These are phyloP conservation scores for Echeveria elegans DNA, from an alignment of 164 flowering plant genomes.

Conservation along the genomic window DNA sequence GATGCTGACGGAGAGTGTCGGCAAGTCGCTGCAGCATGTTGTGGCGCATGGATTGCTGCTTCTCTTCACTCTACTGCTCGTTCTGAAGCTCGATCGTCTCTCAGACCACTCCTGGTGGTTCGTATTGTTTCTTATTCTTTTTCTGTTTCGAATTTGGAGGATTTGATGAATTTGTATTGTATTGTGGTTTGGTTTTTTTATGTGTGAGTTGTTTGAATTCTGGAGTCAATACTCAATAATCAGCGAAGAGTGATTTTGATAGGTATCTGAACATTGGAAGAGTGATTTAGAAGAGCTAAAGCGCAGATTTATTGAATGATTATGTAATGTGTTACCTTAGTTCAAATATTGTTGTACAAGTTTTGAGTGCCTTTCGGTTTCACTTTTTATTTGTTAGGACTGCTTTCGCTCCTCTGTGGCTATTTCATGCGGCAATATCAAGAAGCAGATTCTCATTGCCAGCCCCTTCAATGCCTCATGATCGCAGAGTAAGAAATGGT, in stretches of 20 bases:
- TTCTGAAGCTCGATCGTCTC: slow-evolving; percentile 53
- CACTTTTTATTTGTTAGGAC: slow-evolving; percentile 19
- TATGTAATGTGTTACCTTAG: not conserved
- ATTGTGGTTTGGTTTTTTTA: not conserved
- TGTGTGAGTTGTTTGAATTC: too few species aligned
- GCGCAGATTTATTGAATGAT: not conserved
- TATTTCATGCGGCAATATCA: slow-evolving; percentile 30
- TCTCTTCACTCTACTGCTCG: slow-evolving; percentile 57
- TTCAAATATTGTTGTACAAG: not conserved
- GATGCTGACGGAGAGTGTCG: slow-evolving; percentile 33
- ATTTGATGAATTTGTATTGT: not conserved
- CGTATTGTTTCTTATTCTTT: slow-evolving; percentile 14
- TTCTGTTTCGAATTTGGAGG: not conserved
- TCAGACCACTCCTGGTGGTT: slow-evolving; percentile 77
- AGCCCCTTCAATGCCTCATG: slow-evolving; percentile 29
- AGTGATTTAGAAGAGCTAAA: not conserved
- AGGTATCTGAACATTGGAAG: not conserved
- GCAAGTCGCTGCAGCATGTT: slow-evolving; percentile 49
- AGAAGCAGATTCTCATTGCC: slow-evolving; percentile 40
- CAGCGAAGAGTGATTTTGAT: not conserved
- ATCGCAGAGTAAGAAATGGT: slow-evolving; percentile 25
- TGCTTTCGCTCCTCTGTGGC: slow-evolving; percentile 32
- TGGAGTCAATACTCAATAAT: too few species aligned
- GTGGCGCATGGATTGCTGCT: slow-evolving; percentile 58
- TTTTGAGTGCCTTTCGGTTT: slow-evolving; percentile 1